Conservation (phyloP, 1,139 yeast genomes). For the Lodderomyces jiufengensis region DNA sequence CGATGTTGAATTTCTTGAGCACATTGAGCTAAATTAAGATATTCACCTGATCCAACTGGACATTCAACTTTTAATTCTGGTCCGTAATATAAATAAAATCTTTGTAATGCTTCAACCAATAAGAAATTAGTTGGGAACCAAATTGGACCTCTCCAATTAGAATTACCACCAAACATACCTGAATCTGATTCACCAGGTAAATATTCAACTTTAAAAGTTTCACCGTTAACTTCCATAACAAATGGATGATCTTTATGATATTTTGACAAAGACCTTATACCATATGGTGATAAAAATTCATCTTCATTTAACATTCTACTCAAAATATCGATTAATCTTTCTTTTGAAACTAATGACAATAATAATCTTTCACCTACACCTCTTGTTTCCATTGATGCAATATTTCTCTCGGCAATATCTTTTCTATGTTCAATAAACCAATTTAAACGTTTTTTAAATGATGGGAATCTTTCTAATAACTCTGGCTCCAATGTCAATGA, state of each 20-base stretch:
- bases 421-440: slow-evolving; percentile 82
- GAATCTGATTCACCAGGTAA: slow-evolving; percentile 93
- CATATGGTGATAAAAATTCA: slow-evolving; percentile 83
- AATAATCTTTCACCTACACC: slow-evolving; percentile 87
- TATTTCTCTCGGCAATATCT: slow-evolving; percentile 76
- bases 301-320: slow-evolving; percentile 83
- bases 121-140: slow-evolving; percentile 96
- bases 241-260: slow-evolving; percentile 86
- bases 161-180: slow-evolving; percentile 95
- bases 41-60: slow-evolving; percentile 84
- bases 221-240: slow-evolving; percentile 81
- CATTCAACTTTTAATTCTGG: slow-evolving; percentile 83
- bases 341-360: slow-evolving; percentile 78
- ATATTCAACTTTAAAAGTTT: slow-evolving; percentile 69
- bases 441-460: slow-evolving; percentile 77
- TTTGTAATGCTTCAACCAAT: slow-evolving; percentile 82
- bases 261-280: slow-evolving; percentile 86
- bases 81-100: slow-evolving; percentile 89
- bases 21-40: slow-evolving; percentile 81
- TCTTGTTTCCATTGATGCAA: slow-evolving; percentile 81
- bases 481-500: slow-evolving; percentile 88
- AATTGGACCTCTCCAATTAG: slow-evolving; percentile 98
- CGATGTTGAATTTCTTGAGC: slow-evolving; percentile 92
- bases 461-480: slow-evolving; percentile 72
- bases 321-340: slow-evolving; percentile 72